Evolutionary conservation across 257 asterid genomes (phyloP).

Genomic region (Solanum tacnaense): DNA sequence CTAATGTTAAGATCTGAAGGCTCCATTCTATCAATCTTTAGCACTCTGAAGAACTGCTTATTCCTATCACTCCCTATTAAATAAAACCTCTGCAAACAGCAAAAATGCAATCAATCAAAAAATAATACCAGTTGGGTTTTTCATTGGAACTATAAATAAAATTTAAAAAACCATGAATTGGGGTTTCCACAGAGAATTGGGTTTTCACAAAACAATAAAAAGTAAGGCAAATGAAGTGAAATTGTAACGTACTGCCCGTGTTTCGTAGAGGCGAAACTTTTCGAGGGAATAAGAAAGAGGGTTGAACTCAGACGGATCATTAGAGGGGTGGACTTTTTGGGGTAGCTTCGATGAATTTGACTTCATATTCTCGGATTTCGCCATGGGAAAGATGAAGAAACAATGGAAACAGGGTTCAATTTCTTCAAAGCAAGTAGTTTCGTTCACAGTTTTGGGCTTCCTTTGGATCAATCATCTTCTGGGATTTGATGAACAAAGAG

Average conservation of each 20-base stretch:
- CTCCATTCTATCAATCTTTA: slow-evolving; percentile 95
- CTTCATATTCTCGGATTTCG: slow-evolving; percentile 53
- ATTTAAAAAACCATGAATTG: neutral
- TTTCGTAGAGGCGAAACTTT: slow-evolving; percentile 85
- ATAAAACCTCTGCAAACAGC: slow-evolving; percentile 63
- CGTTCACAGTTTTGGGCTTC: neutral
- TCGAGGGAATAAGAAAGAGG: slow-evolving; percentile 78
- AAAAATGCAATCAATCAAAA: neutral
- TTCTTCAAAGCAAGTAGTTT: neutral
- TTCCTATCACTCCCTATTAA: slow-evolving; percentile 94
- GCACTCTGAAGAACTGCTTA: slow-evolving; percentile 70
- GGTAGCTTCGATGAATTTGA: slow-evolving; percentile 36
- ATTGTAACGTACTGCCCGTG: neutral
- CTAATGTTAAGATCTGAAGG: slow-evolving; percentile 87
- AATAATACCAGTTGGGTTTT: slow-evolving; percentile 67
- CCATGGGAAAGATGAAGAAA: slow-evolving; percentile 17
- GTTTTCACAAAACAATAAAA: neutral
- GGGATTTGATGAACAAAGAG: neutral
- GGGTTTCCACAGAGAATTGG: neutral
- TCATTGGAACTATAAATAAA: neutral
- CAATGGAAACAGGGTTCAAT: neutral
- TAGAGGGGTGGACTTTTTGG: slow-evolving; percentile 39
- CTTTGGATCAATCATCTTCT: neutral
- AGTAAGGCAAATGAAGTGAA: neutral
- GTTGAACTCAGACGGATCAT: slow-evolving; percentile 45